Evolutionary conservation across 176 grass and related monocot species (phyloP), one percentile per base, ranked within the genome.

Genomic region (Hordeum marinum): DNA sequence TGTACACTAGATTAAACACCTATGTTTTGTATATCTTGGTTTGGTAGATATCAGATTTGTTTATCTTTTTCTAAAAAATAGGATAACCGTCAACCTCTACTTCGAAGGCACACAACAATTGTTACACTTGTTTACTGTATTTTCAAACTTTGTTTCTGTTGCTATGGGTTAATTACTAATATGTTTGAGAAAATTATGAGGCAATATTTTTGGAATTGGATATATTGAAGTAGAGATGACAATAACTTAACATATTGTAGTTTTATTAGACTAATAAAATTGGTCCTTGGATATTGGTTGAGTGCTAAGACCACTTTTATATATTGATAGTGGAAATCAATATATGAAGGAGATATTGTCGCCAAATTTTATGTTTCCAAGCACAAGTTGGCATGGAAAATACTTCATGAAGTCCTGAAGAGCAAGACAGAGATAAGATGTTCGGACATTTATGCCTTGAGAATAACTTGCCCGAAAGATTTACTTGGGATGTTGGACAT

Each of bases 361-460:
- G 92, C 85, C 57, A 90, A 94, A 69, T 83, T 86, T 55, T 94
- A 88, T 48, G 86, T 90, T 64, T 62, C 68, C 42, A 88, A 90
- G 6, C 70, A 46, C 2, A 90, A 84, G 68, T 40, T 94, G 21
- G 83, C 72, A 9, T 94, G 92, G 92, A 88, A 94, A 85, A 89
- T 94, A 42, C 66, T 94, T 15, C 20, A 84, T 40, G 75, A 76
- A 21, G 82, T 88, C 68, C 54, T 90, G 18, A 94, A 94, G 75
- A 86, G 78, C 24, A 94, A 94, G 74, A 90, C 90, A 55, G 92
- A 90, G 74, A 88, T 90, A 35, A 75, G 80, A 25, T 94, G 74
- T 83, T 80, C 79, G 7, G 75, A 90, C 9, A 90, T 94, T 10
- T 32, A 58, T 29, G 79, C 85, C 36, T 70, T 94, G n/a, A 86